These are phyloP conservation scores for Rhizopogon sp. DNA, from an alignment of 768 basidiomycete species.

Conservation along the genomic window DNA sequence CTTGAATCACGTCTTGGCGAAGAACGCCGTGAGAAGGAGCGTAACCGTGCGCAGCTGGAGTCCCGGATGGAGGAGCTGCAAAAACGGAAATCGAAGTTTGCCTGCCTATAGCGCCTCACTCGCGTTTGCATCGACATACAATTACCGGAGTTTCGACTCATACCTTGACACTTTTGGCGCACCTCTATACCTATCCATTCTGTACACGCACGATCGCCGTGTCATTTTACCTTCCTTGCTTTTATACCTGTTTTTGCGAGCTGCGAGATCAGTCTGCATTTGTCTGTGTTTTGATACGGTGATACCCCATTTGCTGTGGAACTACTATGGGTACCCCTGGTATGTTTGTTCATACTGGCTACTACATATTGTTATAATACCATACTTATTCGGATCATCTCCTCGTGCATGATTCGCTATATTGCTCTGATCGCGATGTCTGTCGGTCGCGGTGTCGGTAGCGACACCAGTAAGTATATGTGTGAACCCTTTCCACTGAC, in stretches of 20 bases:
- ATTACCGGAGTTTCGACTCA: conserved; percentile 4
- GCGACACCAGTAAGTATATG: too few relatives aligned
- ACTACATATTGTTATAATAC: conserved; percentile 21
- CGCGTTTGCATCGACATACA: neutral
- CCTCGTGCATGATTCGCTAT: neutral
- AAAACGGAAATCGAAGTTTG: conserved; percentile 88
- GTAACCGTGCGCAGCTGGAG: conserved; percentile 82
- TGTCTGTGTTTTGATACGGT: conserved; percentile 13
- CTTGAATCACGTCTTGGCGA: conserved; percentile 80
- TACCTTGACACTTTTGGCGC: conserved; percentile 3
- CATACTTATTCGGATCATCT: conserved; percentile 12
- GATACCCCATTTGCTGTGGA: conserved; percentile 23
- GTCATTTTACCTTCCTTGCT: conserved; percentile 15
- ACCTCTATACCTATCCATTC: neutral
- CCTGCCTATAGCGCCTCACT: conserved; percentile 58
- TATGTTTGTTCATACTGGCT: conserved; percentile 15
- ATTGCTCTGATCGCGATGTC: neutral
- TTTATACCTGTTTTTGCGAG: conserved; percentile 27
- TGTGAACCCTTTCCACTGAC: too few relatives aligned
- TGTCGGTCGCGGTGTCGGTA: neutral
- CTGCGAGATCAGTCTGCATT: conserved; percentile 6
- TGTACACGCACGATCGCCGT: neutral
- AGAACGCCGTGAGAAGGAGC: conserved; percentile 85
- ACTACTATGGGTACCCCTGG: conserved; percentile 25
- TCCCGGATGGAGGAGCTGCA: conserved; percentile 81